A percentile compares a stretch with the other conserved stretches of the same genome.
Evolutionary conservation across 2,329 filamentous ascomycete species (phyloP).

Genomic region (Exophiala sideris): DNA sequence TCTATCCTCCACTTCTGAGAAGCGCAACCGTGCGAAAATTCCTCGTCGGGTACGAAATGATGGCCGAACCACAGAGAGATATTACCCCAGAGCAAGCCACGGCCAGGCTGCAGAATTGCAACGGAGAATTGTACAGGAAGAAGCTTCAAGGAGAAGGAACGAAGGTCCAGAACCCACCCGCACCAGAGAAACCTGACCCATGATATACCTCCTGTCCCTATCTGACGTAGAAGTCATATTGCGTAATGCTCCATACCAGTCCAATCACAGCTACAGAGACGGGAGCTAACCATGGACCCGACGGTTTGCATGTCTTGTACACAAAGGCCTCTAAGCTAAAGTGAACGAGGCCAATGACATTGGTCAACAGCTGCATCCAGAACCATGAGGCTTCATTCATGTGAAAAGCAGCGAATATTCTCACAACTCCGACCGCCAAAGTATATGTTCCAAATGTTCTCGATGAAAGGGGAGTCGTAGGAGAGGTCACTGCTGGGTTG

Average conservation of each 20-base stretch:
- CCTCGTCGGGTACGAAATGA: slow-evolving; percentile 90
- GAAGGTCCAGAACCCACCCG: slow-evolving; percentile 14
- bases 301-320: slow-evolving; percentile 70
- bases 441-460: slow-evolving; percentile 89
- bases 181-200: slow-evolving; percentile 11
- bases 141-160: slow-evolving; percentile 37
- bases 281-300: slow-evolving; percentile 58
- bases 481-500: slow-evolving; percentile 34
- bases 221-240: slow-evolving; percentile 67
- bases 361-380: slow-evolving; percentile 77
- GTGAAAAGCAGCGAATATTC: slow-evolving; percentile 81
- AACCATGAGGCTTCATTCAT: slow-evolving; percentile 70
- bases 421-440: slow-evolving; percentile 69
- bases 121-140: slow-evolving; percentile 80
- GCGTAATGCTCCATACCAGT: slow-evolving; percentile 60
- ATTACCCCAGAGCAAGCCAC: slow-evolving; percentile 97
- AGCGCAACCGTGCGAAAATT: slow-evolving; percentile 96
- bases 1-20: slow-evolving; percentile 88
- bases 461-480: slow-evolving; percentile 69
- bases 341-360: slow-evolving; percentile 71
- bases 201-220: slow-evolving; percentile 2
- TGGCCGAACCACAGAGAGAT: slow-evolving; percentile 96
- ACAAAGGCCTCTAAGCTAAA: slow-evolving; percentile 77
- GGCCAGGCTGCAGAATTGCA: slow-evolving; percentile 68
- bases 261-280: slow-evolving; percentile 55